Base-by-base conservation (phyloP, 495 filamentous ascomycete genomes). In the Neurospora discreta region DNA sequence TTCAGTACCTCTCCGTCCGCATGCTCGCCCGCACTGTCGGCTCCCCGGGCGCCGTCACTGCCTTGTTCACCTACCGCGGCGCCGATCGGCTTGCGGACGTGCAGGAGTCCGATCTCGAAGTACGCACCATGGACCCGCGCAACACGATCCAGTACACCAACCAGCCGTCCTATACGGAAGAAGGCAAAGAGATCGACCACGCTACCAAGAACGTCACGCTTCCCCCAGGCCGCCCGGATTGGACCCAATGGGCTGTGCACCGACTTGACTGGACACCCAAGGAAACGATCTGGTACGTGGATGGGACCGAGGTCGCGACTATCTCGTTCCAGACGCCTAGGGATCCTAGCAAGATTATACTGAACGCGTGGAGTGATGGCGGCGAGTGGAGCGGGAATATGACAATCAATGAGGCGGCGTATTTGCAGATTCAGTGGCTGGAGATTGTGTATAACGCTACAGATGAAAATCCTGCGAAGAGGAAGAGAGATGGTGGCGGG, bases 331-430 rank as follows among this genome's bases (percentile, higher is more conserved):
- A 88, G 23, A 86, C 89, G 9, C 91, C 91, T 0, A 81, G 82
- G 40, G 80, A 85, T 42, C 83, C 87, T 33, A 88, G 87, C 71
- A 83, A 86, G 69, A 72, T 94, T 26, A 86, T 90, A 5, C 76
- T 93, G 44, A 93, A 94, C 72, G 85, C 92, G 41, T 94, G 92
- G 92, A 90, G 89, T 77, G 88, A 93, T 75, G 91, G 91, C 1
- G 89, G 91, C 0, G 74, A 80, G 4, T 94, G 91, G 91, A 87
- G 89, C 1, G 92, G 92, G 1, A 89, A 92, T 73, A 90, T 94
- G 90, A 82, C 73, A 10, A 75, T 86, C 2, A 83, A 83, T 0
- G 82, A 86, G 3, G 84, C 85, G 36, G 90, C 92, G 5, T 86
- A 86, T 70, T 78, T 93, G 74, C 90, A 90, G 74, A 84, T 94